A percentile compares a stretch with the other conserved stretches of the same genome.
These are phyloP conservation scores for Trichoderma guizhouense DNA, from an alignment of 2,329 filamentous ascomycete genomes.

Conservation along the genomic window DNA sequence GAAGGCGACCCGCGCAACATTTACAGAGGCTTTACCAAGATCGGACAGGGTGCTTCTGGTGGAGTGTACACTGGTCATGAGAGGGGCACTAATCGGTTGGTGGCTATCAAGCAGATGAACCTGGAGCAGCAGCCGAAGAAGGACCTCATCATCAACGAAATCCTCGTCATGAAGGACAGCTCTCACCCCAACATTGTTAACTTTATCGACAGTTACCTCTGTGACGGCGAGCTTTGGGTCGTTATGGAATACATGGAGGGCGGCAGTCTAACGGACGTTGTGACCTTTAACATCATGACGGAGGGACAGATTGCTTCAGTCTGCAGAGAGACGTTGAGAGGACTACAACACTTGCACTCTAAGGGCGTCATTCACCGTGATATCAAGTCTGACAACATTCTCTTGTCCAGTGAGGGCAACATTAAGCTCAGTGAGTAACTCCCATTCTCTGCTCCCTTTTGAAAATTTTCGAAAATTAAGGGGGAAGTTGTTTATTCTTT, in stretches of 20 bases:
- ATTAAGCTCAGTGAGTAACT: constrained; percentile 85
- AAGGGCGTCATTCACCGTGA: constrained; percentile 98
- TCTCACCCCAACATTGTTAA: constrained; percentile 99
- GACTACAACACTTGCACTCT: constrained; percentile 90
- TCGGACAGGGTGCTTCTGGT: constrained; percentile 94
- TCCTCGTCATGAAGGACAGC: constrained; percentile 98
- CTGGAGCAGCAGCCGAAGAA: constrained; percentile 98
- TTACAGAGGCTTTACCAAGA: constrained; percentile 86
- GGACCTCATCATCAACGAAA: constrained; percentile 98
- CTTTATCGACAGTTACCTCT: constrained; percentile 95
- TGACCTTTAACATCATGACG: constrained; percentile 99
- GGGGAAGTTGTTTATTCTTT: no score
- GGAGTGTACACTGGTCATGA: constrained; percentile 93
- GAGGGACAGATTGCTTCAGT: constrained; percentile 96
- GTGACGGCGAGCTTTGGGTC: constrained; percentile 90
- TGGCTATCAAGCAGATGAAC: constrained; percentile 99
- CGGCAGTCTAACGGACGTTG: constrained; percentile 93
- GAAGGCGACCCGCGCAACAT: constrained; percentile 84
- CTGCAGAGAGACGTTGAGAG: constrained; percentile 87
- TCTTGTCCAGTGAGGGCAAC: constrained; percentile 88
- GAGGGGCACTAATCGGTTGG: constrained; percentile 75
- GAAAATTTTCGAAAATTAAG: background rate
- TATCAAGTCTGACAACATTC: constrained; percentile 98
- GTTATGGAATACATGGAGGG: constrained; percentile 99
- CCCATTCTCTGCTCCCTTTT: background rate